These are phyloP conservation scores for Fusarium annulatum DNA, from an alignment of 2,329 filamentous ascomycete species.

Conservation along the genomic window DNA sequence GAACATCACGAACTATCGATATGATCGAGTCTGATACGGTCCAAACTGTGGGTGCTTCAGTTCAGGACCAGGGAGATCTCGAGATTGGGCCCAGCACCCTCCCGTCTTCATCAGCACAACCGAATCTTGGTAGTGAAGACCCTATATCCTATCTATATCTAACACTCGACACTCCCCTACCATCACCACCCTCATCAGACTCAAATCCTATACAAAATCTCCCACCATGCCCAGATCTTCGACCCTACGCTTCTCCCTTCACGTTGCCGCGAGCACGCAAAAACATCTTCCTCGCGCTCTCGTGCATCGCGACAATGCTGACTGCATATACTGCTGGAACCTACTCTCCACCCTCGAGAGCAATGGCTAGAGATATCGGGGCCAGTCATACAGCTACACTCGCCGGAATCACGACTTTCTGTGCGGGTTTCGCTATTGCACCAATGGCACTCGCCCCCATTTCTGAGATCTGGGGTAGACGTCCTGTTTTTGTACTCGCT, in stretches of 20 bases:
- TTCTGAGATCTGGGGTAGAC: conserved; percentile 87
- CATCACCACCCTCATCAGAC: conserved; percentile 40
- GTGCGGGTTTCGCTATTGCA: conserved; percentile 80
- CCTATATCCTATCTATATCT: conserved; percentile 56
- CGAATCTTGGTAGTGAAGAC: conserved; percentile 24
- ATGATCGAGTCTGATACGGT: conserved; percentile 27
- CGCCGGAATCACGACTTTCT: conserved; percentile 84
- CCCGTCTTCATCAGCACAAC: conserved; percentile 13
- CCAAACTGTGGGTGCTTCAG: conserved; percentile 7
- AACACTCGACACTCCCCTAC: conserved; percentile 54
- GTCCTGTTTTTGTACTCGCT: conserved; percentile 81
- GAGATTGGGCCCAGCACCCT: conserved; percentile 30
- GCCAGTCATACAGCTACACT: conserved; percentile 74
- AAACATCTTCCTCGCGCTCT: conserved; percentile 75
- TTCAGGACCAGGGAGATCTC: conserved; percentile 23
- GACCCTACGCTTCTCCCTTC: conserved; percentile 75
- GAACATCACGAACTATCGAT: background rate
- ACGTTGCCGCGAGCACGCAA: conserved; percentile 79
- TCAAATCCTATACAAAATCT: conserved; percentile 49
- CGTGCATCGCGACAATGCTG: conserved; percentile 78
- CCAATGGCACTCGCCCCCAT: conserved; percentile 92
- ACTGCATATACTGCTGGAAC: conserved; percentile 86
- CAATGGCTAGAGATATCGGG: conserved; percentile 74
- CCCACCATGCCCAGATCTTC: conserved; percentile 73
- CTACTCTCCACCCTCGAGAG: conserved; percentile 75